Conservation (phyloP, 768 basidiomycete genomes). For the Mycena venus region DNA sequence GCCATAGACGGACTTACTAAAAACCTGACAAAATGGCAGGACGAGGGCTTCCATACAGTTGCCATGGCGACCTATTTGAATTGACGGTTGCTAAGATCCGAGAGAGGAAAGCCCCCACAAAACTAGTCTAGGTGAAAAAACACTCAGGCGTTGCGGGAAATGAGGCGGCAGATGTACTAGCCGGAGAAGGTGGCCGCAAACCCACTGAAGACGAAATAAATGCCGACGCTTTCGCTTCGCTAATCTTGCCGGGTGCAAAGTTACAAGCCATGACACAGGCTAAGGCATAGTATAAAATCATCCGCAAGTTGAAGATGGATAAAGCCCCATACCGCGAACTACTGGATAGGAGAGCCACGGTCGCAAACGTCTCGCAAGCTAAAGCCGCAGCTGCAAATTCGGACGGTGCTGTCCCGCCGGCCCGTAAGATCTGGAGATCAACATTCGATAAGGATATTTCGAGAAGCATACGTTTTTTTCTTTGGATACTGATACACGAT, state of each 20-base stretch:
- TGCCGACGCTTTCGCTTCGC: neutral
- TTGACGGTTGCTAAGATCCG: neutral
- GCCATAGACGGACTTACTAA: conserved; percentile 7
- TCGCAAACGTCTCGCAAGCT: too few species aligned
- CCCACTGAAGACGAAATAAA: neutral
- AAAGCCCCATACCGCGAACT: too few species aligned
- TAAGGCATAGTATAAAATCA: neutral
- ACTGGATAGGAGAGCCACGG: too few species aligned
- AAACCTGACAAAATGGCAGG: conserved; percentile 8
- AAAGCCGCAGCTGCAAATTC: too few species aligned
- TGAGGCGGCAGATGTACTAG: conserved; percentile 19
- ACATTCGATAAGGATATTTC: too few species aligned
- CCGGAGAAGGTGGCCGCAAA: conserved; percentile 3
- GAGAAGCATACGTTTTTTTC: too few species aligned
- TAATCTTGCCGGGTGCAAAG: neutral
- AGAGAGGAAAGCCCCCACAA: neutral
- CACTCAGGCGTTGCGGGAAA: conserved; percentile 12
- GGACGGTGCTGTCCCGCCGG: too few species aligned
- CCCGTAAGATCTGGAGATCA: too few species aligned
- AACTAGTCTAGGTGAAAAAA: conserved; percentile 11
- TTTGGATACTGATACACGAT: too few species aligned
- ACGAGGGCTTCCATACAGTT: conserved; percentile 11
- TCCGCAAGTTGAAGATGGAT: neutral
- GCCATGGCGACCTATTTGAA: conserved; percentile 7
- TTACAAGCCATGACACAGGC: neutral